Percentiles rank a stretch among this genome's conserved stretches.
phyloP scores from a whole-genome alignment of 306 rosid species.

The Medicago truncatula region DNA sequence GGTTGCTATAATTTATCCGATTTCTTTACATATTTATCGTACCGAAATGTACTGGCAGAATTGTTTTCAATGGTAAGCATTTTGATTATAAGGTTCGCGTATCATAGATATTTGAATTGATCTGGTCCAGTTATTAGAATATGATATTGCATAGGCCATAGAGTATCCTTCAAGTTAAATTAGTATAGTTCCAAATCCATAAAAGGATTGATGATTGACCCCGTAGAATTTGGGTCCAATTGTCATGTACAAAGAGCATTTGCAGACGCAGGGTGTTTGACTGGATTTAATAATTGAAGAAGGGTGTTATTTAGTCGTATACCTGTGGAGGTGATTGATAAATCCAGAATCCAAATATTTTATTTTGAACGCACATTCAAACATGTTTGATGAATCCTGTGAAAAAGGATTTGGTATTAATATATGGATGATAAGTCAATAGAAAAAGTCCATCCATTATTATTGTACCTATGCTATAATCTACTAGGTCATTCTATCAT shows the following conservation, averaged over 20 bases:
- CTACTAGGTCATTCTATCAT: background rate
- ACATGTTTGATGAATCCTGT: background rate
- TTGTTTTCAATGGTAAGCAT: background rate
- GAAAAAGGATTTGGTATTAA: too few species aligned
- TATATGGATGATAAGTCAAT: too few species aligned
- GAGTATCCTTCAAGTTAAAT: background rate
- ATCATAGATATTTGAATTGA: background rate
- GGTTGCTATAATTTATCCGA: constrained; percentile 15
- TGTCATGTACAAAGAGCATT: background rate
- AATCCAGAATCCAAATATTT: background rate
- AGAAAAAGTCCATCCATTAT: too few species aligned
- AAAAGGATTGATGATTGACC: background rate
- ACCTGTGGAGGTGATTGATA: background rate
- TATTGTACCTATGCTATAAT: too few species aligned
- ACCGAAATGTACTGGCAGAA: constrained; percentile 11
- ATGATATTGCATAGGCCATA: background rate
- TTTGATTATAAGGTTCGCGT: background rate
- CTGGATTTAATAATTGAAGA: too few species aligned
- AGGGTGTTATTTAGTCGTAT: too few species aligned
- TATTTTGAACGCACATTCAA: background rate
- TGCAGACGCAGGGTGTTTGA: too few species aligned
- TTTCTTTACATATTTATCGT: constrained; percentile 21
- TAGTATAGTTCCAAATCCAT: background rate
- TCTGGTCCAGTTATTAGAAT: background rate
- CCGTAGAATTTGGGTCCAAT: background rate